Base-by-base conservation (phyloP, 225 moss, liverwort and hornwort species). In the Asterella californica region DNA sequence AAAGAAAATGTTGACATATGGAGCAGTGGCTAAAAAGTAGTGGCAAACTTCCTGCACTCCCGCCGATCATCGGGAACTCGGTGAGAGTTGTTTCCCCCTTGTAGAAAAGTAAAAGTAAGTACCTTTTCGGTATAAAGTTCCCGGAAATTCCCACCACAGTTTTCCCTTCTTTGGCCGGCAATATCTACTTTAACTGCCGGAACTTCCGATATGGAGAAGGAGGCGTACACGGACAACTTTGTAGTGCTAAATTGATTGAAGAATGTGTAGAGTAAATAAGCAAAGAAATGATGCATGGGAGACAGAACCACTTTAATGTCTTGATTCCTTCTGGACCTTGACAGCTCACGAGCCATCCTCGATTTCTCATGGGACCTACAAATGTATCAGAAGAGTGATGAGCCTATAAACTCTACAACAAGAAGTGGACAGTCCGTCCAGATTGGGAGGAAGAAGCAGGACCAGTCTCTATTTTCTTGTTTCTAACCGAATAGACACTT, bases 351-450 rank as follows among this genome's bases (percentile, higher is more conserved):
- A 25, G 61, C 22, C 25, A 10, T 25, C 61, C n/a, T 61, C n/a
- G n/a, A n/a, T n/a, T n/a, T n/a, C 61, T 61, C 61, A 61, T 61
- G 27, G n/a, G 61, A 61, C 61, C 27, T 61, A 61, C 61, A 61
- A 61, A 4, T 61, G 61, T 27, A 61, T 27, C n/a, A 61, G 27
- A 2, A 27, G 9, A 61, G 4, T 25, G 61, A 27, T 5, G 61
- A 5, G 61, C 61, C 19, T 61, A 61, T 25, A 61, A 61, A 25
- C 3, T 61, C 61, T 9, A 61, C 61, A 61, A 27, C 8, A 61
- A 61, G n/a, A 61, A 59, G 25, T n/a, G 11, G 9, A 61, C 61
- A 61, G 19, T n/a, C 5, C n/a, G n/a, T 25, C 61, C 5, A 61
- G 0, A 1, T 21, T 61, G n/a, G n/a, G 10, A 21, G 6, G n/a